Conservation (phyloP, 2,329 filamentous ascomycete species). For the Exserohilum rostratum region DNA sequence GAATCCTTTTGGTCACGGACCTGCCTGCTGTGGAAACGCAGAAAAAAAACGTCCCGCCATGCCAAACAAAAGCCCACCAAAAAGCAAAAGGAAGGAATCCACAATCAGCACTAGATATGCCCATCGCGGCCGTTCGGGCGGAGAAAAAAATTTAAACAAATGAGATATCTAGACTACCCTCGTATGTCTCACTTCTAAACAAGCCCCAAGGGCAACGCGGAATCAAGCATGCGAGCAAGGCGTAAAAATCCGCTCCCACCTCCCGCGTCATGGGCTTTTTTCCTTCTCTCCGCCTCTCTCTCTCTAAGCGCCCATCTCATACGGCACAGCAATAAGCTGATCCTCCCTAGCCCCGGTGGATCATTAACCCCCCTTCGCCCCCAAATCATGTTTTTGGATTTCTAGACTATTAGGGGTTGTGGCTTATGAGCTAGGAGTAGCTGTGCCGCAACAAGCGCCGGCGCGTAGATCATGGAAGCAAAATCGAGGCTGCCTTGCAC, state of each 20-base stretch:
- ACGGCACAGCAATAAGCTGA: conserved; percentile 7
- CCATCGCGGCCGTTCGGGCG: background rate
- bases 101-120: background rate
- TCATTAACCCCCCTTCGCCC: background rate
- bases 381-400: background rate
- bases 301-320: conserved; percentile 12
- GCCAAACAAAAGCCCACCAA: no score
- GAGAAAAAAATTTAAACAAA: background rate
- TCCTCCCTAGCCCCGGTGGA: background rate
- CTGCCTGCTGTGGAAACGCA: no score
- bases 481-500: conserved; percentile 14
- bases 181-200: conserved; percentile 11
- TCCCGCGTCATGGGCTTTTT: no score
- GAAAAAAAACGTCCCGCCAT: conserved; percentile 1
- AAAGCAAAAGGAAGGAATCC: no score
- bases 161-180: background rate
- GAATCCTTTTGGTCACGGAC: background rate
- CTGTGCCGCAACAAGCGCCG: conserved; percentile 14
- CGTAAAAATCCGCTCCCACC: conserved; percentile 8
- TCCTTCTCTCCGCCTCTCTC: no score
- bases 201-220: background rate
- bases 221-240: conserved; percentile 7
- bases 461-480: conserved; percentile 12
- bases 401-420: conserved; percentile 2
- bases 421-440: conserved; percentile 3